Conservation (phyloP, 495 filamentous ascomycete species). For the Choiromyces venosus region DNA sequence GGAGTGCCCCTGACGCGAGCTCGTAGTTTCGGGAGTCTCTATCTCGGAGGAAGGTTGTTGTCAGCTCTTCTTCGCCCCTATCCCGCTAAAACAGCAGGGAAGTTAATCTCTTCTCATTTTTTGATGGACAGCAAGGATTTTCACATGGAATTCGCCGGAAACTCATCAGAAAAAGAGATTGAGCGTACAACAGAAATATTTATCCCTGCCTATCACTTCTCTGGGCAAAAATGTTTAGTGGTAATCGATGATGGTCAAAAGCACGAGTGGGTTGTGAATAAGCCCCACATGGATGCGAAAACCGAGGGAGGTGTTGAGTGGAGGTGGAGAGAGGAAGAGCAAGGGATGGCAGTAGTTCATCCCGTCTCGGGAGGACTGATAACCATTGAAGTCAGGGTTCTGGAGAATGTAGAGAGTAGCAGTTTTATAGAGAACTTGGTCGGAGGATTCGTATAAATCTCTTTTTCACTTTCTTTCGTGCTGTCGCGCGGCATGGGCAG, state of each 20-base stretch:
- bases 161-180: slow-evolving; percentile 7
- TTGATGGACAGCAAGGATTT: slow-evolving; percentile 29
- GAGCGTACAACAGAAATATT: slow-evolving; percentile 38
- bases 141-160: slow-evolving; percentile 26
- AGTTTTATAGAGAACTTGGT: not conserved
- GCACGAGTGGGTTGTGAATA: slow-evolving; percentile 24
- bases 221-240: slow-evolving; percentile 26
- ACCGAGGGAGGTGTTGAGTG: slow-evolving; percentile 28
- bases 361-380: not conserved
- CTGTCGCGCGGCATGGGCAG: no score
- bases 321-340: slow-evolving; percentile 33
- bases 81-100: slow-evolving; percentile 35
- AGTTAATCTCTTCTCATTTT: slow-evolving; percentile 32
- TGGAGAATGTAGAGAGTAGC: not conserved
- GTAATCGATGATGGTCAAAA: slow-evolving; percentile 17
- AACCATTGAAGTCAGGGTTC: not conserved
- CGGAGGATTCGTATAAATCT: not conserved
- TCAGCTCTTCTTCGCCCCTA: slow-evolving; percentile 38
- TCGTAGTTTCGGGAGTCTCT: slow-evolving; percentile 30
- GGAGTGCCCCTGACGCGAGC: slow-evolving; percentile 30
- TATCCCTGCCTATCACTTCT: slow-evolving; percentile 39
- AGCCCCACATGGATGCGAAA: slow-evolving; percentile 13
- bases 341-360: slow-evolving; percentile 29
- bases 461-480: not conserved
- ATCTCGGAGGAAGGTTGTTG: slow-evolving; percentile 30